Base-by-base conservation (phyloP, 176 grass and related monocot genomes). In the Avena insularis region DNA sequence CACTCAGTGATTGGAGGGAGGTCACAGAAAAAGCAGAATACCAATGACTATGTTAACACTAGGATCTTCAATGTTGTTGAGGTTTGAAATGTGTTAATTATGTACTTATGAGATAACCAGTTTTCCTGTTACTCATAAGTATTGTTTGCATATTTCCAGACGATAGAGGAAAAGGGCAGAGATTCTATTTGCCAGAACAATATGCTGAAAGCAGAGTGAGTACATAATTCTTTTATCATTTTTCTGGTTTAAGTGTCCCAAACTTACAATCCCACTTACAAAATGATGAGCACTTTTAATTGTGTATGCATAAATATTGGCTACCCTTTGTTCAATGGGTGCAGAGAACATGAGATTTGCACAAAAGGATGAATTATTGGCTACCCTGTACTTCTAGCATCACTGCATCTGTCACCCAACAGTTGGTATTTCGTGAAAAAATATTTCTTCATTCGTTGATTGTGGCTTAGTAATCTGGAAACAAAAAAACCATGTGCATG, bases 1-100 rank as follows among this genome's bases (percentile, higher is more conserved):
- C 20, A 21, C 12, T 50, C 83, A 60, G 19, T 16, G 59, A 85
- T 40, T 82, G 36, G 47, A 31, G 55, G 36, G 88, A 60, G 83
- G n/a, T 60, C 35, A 86, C 38, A 77, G 49, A 86, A 82, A 77
- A 90, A 60, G 71, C 78, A 14, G 60, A 82, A 77, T 13, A 76
- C 38, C 61, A 49, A 77, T 70, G 50, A 40, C 77, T 58, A 81
- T 50, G 53, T 40, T 10, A 57, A 76, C 8, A 53, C 45, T 89
- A 38, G 36, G 5, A 38, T 4, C 36, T 38, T 38, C 36, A 38
- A 38, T 38, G 16, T 7, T 47, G 20, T 35, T 77, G 38, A 90
- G 83, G 88, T 86, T 77, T 67, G 78, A 25, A 61, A 69, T 70
- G 19, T 78, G 78, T 73, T 60, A 58, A 75, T 77, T 38, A 5